Conservation (phyloP, 1,284 basidiomycete genomes). For the Pseudozyma hubeiensis region DNA sequence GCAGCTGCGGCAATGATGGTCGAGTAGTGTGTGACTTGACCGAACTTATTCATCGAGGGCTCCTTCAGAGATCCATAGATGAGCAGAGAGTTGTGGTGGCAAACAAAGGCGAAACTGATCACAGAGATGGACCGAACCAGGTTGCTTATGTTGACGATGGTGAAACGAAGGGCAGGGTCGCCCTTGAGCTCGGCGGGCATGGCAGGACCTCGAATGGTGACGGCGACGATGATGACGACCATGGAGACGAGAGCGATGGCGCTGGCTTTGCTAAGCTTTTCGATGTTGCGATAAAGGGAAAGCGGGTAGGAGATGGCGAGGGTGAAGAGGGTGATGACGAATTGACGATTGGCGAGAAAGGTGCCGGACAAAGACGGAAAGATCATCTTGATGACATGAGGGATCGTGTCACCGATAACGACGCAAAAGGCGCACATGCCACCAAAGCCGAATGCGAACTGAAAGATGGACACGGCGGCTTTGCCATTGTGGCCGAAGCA, state of each 20-base stretch:
- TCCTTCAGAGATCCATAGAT: constrained; percentile 94
- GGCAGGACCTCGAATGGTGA: constrained; percentile 85
- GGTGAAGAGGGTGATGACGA: constrained; percentile 76
- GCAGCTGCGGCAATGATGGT: constrained; percentile 65
- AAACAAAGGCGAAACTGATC: constrained; percentile 68
- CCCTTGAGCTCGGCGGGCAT: constrained; percentile 85
- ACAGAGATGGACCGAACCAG: constrained; percentile 65
- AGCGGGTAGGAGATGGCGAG: constrained; percentile 82
- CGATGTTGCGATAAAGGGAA: constrained; percentile 94
- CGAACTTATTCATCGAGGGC: constrained; percentile 93
- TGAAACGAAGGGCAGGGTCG: constrained; percentile 74
- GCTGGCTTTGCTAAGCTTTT: constrained; percentile 92
- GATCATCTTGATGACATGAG: constrained; percentile 85
- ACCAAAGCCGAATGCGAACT: constrained; percentile 96
- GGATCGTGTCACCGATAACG: constrained; percentile 87
- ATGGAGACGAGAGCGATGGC: constrained; percentile 83
- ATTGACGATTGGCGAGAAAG: constrained; percentile 85
- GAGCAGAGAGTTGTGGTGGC: constrained; percentile 68
- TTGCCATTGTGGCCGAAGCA: constrained; percentile 80
- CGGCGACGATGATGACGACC: constrained; percentile 89
- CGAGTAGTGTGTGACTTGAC: constrained; percentile 82
- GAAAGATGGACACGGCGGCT: constrained; percentile 94
- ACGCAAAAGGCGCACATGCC: constrained; percentile 74
- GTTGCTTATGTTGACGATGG: constrained; percentile 81
- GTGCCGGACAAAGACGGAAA: constrained; percentile 84